Evolutionary conservation across 2,329 filamentous ascomycete genomes (phyloP).

Genomic region (Hypoxylon sp.): DNA sequence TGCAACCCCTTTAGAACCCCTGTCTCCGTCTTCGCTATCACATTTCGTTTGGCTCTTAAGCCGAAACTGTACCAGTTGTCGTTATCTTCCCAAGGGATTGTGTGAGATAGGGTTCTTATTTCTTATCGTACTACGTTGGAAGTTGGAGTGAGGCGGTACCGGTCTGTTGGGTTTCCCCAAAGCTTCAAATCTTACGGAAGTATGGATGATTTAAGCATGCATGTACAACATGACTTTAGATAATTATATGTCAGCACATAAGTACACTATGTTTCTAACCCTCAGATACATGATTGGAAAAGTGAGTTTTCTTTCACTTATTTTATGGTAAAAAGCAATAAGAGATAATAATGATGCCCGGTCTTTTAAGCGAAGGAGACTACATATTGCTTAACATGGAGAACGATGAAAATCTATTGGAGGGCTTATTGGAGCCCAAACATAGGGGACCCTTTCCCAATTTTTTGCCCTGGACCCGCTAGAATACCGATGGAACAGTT

Average conservation of each 20-base stretch:
- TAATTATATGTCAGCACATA: background rate
- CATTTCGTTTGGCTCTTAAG: conserved; percentile 1
- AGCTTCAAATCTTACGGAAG: background rate
- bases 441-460: background rate
- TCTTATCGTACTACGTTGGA: background rate
- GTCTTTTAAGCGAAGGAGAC: too few relatives aligned
- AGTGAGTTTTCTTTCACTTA: background rate
- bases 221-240: background rate
- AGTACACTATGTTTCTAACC: background rate
- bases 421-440: background rate
- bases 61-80: background rate
- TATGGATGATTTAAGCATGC: background rate
- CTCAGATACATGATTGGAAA: background rate
- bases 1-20: conserved; percentile 6
- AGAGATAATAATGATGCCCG: too few relatives aligned
- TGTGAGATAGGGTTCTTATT: background rate
- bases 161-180: background rate
- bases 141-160: background rate
- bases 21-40: conserved; percentile 16
- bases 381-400: too few relatives aligned
- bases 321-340: too few relatives aligned
- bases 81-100: background rate
- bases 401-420: background rate
- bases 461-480: background rate
- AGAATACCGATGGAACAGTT: background rate